Percentiles rank a stretch among this genome's conserved stretches.
These are phyloP conservation scores for Globisporangium yorkense DNA, from an alignment of 352 stramenopile genomes.

Conservation along the genomic window DNA sequence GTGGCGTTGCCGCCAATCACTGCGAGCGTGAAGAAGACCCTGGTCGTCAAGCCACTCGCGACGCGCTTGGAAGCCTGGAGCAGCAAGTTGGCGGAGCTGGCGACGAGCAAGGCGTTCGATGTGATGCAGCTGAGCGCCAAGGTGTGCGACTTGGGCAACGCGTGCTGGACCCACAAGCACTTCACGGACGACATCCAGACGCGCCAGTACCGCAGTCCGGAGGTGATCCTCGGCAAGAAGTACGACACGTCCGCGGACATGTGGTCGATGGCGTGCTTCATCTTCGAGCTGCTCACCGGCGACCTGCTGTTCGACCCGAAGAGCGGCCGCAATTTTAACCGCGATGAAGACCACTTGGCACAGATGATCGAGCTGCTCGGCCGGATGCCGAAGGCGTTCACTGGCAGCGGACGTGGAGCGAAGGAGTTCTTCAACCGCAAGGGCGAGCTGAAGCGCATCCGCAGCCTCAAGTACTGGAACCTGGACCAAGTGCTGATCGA, in stretches of 20 bases:
- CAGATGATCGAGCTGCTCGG: slow-evolving; percentile 99
- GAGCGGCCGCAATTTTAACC: slow-evolving; percentile 72
- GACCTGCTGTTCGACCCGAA: slow-evolving; percentile 99
- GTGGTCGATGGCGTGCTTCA: slow-evolving; percentile 98
- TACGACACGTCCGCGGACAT: slow-evolving; percentile 99
- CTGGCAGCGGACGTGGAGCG: slow-evolving; percentile 53
- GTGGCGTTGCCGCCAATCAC: slow-evolving; percentile 25
- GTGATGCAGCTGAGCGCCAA: slow-evolving; percentile 66
- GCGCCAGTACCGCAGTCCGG: slow-evolving; percentile 98
- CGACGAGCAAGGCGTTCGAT: slow-evolving; percentile 39
- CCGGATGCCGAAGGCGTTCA: slow-evolving; percentile 94
- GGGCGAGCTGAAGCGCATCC: slow-evolving; percentile 97
- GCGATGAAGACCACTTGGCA: slow-evolving; percentile 96
- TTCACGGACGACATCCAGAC: slow-evolving; percentile 99
- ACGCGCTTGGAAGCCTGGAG: slow-evolving; percentile 38
- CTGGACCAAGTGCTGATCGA: slow-evolving; percentile 95
- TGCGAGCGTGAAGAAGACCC: slow-evolving; percentile 6
- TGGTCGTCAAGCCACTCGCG: slow-evolving; percentile 19
- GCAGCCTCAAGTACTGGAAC: slow-evolving; percentile 97
- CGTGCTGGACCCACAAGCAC: slow-evolving; percentile 98
- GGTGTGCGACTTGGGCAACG: slow-evolving; percentile 99
- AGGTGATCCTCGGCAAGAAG: slow-evolving; percentile 95
- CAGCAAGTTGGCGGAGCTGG: slow-evolving; percentile 27
- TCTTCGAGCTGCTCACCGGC: slow-evolving; percentile 99
- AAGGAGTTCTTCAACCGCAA: slow-evolving; percentile 98